phyloP scores from a whole-genome alignment of 495 filamentous ascomycete species.

The Cryomyces minteri region DNA sequence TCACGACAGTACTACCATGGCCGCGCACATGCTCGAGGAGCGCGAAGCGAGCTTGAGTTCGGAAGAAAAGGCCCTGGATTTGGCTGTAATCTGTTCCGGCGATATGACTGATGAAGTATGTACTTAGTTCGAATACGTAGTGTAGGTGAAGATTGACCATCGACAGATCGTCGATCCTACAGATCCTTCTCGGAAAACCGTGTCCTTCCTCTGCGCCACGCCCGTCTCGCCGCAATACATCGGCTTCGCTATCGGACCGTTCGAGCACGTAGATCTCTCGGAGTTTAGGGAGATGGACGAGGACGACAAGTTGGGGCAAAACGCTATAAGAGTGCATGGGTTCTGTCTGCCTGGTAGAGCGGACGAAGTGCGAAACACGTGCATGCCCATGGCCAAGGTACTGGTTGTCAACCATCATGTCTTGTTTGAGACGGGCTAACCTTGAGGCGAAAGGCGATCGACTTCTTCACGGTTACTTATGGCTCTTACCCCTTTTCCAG shows the following conservation, averaged over 20 bases:
- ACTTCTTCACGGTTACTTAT: constrained; percentile 70
- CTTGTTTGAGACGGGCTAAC: constrained; percentile 1
- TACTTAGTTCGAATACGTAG: not conserved
- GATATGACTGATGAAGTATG: constrained; percentile 62
- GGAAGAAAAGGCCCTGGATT: constrained; percentile 70
- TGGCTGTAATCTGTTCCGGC: constrained; percentile 79
- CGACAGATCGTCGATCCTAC: constrained; percentile 41
- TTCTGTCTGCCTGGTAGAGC: constrained; percentile 75
- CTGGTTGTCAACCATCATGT: not conserved
- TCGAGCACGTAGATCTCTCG: constrained; percentile 78
- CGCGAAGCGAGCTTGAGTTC: constrained; percentile 27
- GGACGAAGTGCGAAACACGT: constrained; percentile 68
- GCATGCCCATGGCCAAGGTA: constrained; percentile 48
- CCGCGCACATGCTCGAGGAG: too few species aligned
- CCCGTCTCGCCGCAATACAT: constrained; percentile 71
- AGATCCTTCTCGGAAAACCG: constrained; percentile 62
- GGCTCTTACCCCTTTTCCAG: constrained; percentile 71
- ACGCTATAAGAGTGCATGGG: constrained; percentile 67
- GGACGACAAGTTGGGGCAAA: constrained; percentile 71
- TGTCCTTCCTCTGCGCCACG: constrained; percentile 54
- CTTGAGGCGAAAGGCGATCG: constrained; percentile 36
- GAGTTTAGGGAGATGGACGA: constrained; percentile 79
- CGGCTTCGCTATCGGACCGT: constrained; percentile 82
- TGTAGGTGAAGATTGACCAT: not conserved
- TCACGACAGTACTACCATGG: not conserved